Evolutionary conservation across 306 rosid species (phyloP).

Genomic region (Sesbania bispinosa): DNA sequence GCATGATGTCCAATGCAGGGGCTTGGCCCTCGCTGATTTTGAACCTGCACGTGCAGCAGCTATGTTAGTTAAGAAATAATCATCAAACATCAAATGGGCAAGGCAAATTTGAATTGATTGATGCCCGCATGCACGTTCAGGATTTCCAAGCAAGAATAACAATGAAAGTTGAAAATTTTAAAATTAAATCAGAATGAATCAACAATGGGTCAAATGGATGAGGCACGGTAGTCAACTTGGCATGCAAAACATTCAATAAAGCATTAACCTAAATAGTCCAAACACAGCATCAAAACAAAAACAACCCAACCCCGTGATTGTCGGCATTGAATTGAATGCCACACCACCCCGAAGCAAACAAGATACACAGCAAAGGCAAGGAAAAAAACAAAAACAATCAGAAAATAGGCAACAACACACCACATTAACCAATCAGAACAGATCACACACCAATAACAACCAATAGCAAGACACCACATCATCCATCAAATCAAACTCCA

Average conservation of each 20-base stretch:
- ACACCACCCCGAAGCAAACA: conserved; percentile 1
- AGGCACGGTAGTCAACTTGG: not conserved
- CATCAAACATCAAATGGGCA: not conserved
- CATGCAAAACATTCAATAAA: not conserved
- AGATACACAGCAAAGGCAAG: not conserved
- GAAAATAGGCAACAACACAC: not conserved
- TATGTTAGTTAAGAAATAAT: not conserved
- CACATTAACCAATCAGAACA: not conserved
- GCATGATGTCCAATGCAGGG: conserved; percentile 98
- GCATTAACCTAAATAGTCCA: conserved; percentile 21
- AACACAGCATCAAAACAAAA: not conserved
- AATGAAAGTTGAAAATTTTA: not conserved
- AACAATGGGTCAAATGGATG: not conserved
- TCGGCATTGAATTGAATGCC: conserved; percentile 5
- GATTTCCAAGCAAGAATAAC: not conserved
- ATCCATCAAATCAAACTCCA: conserved; percentile 13
- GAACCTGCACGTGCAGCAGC: conserved; percentile 57
- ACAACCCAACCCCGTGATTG: conserved; percentile 26
- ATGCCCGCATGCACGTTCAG: not conserved
- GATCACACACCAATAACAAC: conserved; percentile 7
- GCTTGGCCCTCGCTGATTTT: conserved; percentile 78
- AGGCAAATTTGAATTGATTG: not conserved
- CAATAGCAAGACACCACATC: conserved; percentile 1
- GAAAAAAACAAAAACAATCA: not conserved
- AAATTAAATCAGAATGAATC: not conserved